phyloP scores from a whole-genome alignment of 192 early-diverging fungal species.

The Coemansia sp. region DNA sequence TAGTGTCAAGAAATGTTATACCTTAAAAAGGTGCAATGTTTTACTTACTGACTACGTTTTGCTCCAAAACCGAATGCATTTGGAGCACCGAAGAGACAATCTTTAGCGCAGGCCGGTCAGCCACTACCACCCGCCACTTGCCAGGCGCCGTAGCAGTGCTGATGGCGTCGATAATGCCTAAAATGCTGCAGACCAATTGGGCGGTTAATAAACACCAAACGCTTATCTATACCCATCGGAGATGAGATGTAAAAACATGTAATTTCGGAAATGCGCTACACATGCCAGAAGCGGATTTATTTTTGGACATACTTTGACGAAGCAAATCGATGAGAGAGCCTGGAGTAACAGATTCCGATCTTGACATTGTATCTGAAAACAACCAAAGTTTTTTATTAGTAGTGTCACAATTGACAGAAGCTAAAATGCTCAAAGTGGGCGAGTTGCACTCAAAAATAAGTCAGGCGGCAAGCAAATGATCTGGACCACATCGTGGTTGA shows the following conservation, averaged over 20 bases:
- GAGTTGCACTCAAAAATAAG: no score
- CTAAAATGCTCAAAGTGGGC: no score
- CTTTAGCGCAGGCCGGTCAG: conserved; percentile 48
- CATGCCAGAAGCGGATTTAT: not conserved
- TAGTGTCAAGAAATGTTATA: not conserved
- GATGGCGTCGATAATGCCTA: conserved; percentile 52
- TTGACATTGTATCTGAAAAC: not conserved
- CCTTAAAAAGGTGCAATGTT: not conserved
- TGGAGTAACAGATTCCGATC: not conserved
- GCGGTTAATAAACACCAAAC: not conserved
- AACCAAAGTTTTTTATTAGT: not conserved
- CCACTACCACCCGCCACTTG: conserved; percentile 54
- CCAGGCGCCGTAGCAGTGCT: conserved; percentile 23
- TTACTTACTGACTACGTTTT: conserved; percentile 45
- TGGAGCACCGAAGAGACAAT: conserved; percentile 50
- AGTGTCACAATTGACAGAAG: no score
- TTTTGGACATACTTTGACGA: conserved; percentile 26
- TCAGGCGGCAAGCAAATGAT: not conserved
- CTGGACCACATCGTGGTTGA: conserved; percentile 1
- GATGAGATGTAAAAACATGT: conserved; percentile 3
- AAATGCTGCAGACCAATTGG: not conserved
- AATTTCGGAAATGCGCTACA: not conserved
- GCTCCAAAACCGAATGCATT: conserved; percentile 49
- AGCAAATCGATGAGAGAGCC: conserved; percentile 41
- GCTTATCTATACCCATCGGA: not conserved